Evolutionary conservation across 2,329 filamentous ascomycete species (phyloP).

Genomic region (Fonsecaea nubica): DNA sequence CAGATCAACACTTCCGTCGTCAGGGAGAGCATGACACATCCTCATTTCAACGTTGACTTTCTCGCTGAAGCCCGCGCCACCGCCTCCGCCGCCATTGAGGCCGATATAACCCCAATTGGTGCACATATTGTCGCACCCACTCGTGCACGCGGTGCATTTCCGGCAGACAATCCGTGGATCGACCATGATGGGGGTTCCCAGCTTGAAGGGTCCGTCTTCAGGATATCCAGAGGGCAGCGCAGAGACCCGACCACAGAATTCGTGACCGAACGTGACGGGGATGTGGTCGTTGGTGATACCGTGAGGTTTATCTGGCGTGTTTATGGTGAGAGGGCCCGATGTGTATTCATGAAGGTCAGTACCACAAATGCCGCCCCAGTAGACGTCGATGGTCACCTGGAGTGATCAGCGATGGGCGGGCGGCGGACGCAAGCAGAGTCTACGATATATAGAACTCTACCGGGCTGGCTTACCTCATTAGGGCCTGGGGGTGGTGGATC

Average conservation of each 20-base stretch:
- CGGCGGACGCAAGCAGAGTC: background rate
- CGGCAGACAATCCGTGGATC: slow-evolving; percentile 62
- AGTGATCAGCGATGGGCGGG: background rate
- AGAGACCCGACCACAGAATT: slow-evolving; percentile 57
- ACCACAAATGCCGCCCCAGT: slow-evolving; percentile 42
- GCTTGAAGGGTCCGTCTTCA: slow-evolving; percentile 42
- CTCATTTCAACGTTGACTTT: slow-evolving; percentile 56
- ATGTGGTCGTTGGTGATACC: slow-evolving; percentile 59
- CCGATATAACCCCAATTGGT: slow-evolving; percentile 56
- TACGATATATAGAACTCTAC: background rate
- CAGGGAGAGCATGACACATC: slow-evolving; percentile 54
- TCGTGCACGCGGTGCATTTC: slow-evolving; percentile 57
- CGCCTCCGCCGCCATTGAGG: slow-evolving; percentile 55
- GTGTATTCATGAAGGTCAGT: slow-evolving; percentile 53
- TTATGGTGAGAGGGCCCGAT: slow-evolving; percentile 50
- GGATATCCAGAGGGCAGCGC: slow-evolving; percentile 36
- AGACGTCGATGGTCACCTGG: slow-evolving; percentile 31
- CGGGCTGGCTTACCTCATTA: background rate
- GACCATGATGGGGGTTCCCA: slow-evolving; percentile 56
- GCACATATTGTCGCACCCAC: slow-evolving; percentile 59
- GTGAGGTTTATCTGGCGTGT: slow-evolving; percentile 52
- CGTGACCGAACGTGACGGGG: slow-evolving; percentile 60
- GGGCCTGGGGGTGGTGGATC: slow-evolving; percentile 6
- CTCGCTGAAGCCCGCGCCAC: slow-evolving; percentile 55
- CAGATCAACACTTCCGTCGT: slow-evolving; percentile 54